phyloP scores from a whole-genome alignment of 768 basidiomycete genomes.

The Tulasnella sp. region DNA sequence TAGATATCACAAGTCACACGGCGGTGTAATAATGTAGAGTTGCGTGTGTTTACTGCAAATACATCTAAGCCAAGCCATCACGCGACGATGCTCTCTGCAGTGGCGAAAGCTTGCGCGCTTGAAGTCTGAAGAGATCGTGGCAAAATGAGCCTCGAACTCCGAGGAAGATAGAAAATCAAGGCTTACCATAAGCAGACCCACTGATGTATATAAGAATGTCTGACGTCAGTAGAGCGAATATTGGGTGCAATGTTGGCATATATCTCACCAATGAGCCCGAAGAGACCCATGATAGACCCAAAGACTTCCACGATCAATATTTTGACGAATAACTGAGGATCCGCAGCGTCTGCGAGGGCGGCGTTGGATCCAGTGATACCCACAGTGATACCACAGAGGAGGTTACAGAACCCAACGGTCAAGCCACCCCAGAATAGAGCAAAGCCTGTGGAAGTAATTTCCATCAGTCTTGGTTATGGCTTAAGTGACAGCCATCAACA shows the following conservation, averaged over 20 bases:
- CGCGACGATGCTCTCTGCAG: not conserved
- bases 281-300: conserved; percentile 81
- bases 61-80: not conserved
- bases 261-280: conserved; percentile 79
- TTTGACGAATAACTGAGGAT: conserved; percentile 91
- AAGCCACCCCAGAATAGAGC: conserved; percentile 96
- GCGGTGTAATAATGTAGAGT: no score
- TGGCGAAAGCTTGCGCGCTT: conserved; percentile 29
- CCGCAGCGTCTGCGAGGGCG: conserved; percentile 89
- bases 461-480: not conserved
- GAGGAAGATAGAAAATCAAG: not conserved
- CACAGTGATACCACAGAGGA: conserved; percentile 88
- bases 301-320: conserved; percentile 95
- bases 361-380: conserved; percentile 94
- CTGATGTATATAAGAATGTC: conserved; percentile 30
- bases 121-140: conserved; percentile 24
- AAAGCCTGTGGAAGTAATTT: conserved; percentile 43
- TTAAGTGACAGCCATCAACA: not conserved
- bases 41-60: no score
- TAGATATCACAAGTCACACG: no score
- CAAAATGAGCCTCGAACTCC: not conserved
- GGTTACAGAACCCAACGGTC: conserved; percentile 87
- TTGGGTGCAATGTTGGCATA: not conserved
- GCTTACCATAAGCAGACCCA: conserved; percentile 72
- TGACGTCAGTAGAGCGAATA: not conserved